These are phyloP conservation scores for Chlamydomonas applanata DNA, from an alignment of 139 green algal genomes.

Conservation along the genomic window DNA sequence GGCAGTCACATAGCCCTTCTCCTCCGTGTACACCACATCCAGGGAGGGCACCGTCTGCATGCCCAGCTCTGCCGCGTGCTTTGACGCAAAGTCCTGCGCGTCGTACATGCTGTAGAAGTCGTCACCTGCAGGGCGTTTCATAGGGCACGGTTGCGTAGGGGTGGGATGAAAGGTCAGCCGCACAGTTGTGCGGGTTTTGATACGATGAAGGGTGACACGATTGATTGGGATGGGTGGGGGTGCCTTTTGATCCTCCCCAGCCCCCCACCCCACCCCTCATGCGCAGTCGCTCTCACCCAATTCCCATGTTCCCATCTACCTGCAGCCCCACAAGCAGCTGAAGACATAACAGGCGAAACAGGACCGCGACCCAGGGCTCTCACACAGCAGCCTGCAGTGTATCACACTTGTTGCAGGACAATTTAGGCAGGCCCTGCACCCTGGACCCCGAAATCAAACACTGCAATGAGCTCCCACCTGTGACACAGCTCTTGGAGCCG, in stretches of 20 bases:
- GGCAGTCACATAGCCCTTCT: conserved; percentile 87
- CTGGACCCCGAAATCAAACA: not conserved
- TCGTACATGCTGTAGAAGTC: conserved; percentile 93
- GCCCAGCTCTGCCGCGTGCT: conserved; percentile 70
- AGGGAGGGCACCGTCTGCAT: conserved; percentile 87
- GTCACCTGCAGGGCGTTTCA: conserved; percentile 55
- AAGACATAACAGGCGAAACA: too few relatives aligned
- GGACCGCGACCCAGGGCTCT: too few relatives aligned
- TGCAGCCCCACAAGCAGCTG: too few relatives aligned
- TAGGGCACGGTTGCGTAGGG: too few relatives aligned
- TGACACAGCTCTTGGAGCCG: conserved; percentile 81
- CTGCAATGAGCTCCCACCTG: conserved; percentile 36
- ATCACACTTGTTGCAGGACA: not conserved
- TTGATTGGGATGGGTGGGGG: too few relatives aligned
- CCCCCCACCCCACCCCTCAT: too few relatives aligned
- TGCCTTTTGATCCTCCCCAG: too few relatives aligned
- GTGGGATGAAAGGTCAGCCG: too few relatives aligned
- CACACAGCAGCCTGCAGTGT: not conserved
- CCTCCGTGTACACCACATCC: conserved; percentile 73
- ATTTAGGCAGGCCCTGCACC: not conserved
- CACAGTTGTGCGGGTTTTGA: too few relatives aligned
- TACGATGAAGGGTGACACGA: too few relatives aligned
- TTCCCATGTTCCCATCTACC: too few relatives aligned
- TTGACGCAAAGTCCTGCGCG: conserved; percentile 70
- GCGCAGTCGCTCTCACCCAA: too few relatives aligned